Base-by-base conservation (phyloP, 2,329 filamentous ascomycete genomes). In the Verticillium klebahnii region DNA sequence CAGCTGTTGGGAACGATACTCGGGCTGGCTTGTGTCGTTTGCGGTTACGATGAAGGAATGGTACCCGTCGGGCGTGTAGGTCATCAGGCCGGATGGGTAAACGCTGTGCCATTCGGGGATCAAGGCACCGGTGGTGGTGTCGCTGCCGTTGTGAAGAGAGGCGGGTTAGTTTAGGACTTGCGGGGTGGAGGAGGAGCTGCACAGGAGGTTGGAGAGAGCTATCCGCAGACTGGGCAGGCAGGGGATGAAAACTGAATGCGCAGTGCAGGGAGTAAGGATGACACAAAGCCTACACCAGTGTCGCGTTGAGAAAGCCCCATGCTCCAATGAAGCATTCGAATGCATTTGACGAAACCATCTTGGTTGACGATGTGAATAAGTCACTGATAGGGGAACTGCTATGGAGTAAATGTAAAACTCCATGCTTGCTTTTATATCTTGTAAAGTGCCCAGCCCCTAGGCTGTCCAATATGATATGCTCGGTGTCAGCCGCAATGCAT, bases 81-180 rank as follows among this genome's bases (percentile, higher is more conserved):
- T 52, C 1, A 59, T 45, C 25, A 32, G 36, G n/a, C 59, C 61
- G 14, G 59, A 63, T 9, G 61, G 59, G 59, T 52, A 61, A 17
- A 58, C 9, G 59, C 61, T 58, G 50, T 63, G 61, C 61, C 56
- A 63, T 37, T 63, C 59, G 12, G 59, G 50, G 50, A 63, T 58
- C 25, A 59, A 23, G 7, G 58, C 36, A n/a, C 59, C 56, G 7
- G 59, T 39, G 56, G 3, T 56, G 15, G 59, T 56, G 56, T 59
- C 37, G 0, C 45, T 63, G 59, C 15, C 15, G 36, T 12, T 37
- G 36, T 11, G 5, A 37, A 37, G 15, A 37, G 11, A 15, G 29
- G 1, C 0, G 31, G 29, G 31, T 56, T 12, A 61, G 60, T 8
- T 25, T 0, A 15, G 36, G 57, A 11, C 1, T 29, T 29, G 6